Evolutionary conservation across 805 yeast genomes (phyloP), one percentile per base, ranked within the genome.

Genomic region (Citeromyces matritensis): DNA sequence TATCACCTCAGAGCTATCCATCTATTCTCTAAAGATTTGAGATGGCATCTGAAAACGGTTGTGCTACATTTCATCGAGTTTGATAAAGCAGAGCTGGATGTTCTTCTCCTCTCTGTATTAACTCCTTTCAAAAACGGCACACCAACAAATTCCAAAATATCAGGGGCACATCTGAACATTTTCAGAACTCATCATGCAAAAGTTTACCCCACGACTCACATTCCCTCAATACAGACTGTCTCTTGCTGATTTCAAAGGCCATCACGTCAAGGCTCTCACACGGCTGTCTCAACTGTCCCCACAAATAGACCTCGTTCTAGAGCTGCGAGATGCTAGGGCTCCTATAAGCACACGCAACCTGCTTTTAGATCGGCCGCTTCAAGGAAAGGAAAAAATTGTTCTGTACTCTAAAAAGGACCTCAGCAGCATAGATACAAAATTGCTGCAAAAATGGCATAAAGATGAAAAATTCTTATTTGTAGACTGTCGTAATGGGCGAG

Each of bases 261-360:
- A 86, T 48, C 97, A 88, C 43, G 70, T 73, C 37, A 74, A 72
- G 37, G 94, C 95, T 0, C 57, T 88, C 19, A 65, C 71, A 30
- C 65, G 57, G 37, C 70, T 86, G 57, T 64, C 72, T 9, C 69
- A 66, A 24, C 48, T 83, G 21, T 70, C 88, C 2, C 85, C 91
- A 3, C 86, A 82, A 41, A 61, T 85, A 11, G 94, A 88, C 46
- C 51, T 84, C 29, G 68, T 91, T 2, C 51, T 88, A 5, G 98
- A 91, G 45, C 66, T 91, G 6, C 55, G 97, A 45, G 98, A 91
- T 48, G 60, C 88, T 2, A 55, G 98, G 37, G 94, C 95, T 0
- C 98, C 98, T 0, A 42, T 86, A 2, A 66, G 88, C 3, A 77
- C 95, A 1, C 63, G 84, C 30, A 88, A 88, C 46, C 73, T 73